Percentiles rank a stretch among this genome's conserved stretches.
phyloP scores from a whole-genome alignment of 2,329 filamentous ascomycete genomes.

The Escovopsis sp. region DNA sequence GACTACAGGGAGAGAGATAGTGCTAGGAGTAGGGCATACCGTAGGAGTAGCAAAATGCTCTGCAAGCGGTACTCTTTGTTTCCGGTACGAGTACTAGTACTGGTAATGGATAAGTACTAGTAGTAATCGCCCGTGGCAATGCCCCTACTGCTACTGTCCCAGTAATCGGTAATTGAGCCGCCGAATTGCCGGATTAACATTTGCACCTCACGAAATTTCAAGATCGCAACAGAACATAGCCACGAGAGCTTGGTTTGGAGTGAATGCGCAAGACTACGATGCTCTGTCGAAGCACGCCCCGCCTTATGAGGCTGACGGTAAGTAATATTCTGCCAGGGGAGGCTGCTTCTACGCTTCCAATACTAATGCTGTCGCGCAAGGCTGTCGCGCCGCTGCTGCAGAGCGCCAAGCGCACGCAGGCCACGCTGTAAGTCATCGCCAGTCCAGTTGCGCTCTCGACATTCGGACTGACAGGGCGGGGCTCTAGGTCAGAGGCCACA shows the following conservation, averaged over 20 bases:
- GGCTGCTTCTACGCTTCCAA: too few relatives aligned
- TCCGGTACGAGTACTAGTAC: too few relatives aligned
- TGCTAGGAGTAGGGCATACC: too few relatives aligned
- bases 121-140: too few relatives aligned
- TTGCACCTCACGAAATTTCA: not conserved
- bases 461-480: not conserved
- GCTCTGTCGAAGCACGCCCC: not conserved
- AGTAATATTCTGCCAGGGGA: not conserved
- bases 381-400: not conserved
- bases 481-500: not conserved
- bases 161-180: too few relatives aligned
- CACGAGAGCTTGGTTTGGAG: not conserved
- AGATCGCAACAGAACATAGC: not conserved
- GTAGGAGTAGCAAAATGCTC: too few relatives aligned
- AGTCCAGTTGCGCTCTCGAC: not conserved
- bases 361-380: not conserved
- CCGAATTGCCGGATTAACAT: too few relatives aligned
- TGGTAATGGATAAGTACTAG: too few relatives aligned
- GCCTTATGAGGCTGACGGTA: not conserved
- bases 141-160: too few relatives aligned
- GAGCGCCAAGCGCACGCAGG: not conserved
- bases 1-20: too few relatives aligned
- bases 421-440: not conserved
- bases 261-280: not conserved
- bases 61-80: too few relatives aligned